phyloP scores from a whole-genome alignment of 2,329 filamentous ascomycete species.

The Teratosphaeria gauchensis region DNA sequence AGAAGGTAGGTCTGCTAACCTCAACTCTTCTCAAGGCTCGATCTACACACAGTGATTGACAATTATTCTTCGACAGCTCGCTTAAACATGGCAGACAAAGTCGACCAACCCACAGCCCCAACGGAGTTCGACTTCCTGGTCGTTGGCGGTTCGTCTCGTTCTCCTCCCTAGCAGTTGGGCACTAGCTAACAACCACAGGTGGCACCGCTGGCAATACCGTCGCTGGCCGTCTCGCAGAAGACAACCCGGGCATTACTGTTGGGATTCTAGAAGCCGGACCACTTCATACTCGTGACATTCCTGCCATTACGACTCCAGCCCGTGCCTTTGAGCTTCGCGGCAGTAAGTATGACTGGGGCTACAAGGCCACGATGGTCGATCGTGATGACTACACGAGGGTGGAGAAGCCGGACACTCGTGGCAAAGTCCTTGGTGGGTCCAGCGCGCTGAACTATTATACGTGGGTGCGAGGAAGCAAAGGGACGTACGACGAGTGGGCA shows the following conservation, averaged over 20 bases:
- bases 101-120: neutral
- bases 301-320: neutral
- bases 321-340: neutral
- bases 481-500: constrained; percentile 28
- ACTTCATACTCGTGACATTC: neutral
- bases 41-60: neutral
- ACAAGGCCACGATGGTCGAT: neutral
- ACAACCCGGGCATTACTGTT: constrained; percentile 12
- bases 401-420: neutral
- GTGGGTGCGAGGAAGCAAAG: constrained; percentile 12
- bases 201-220: constrained; percentile 11
- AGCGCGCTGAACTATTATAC: constrained; percentile 28
- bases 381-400: neutral
- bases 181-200: neutral
- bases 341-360: neutral
- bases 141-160: neutral
- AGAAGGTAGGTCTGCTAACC: neutral
- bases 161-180: neutral
- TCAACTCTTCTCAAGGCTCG: neutral
- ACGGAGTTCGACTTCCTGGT: neutral
- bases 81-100: neutral
- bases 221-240: constrained; percentile 14
- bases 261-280: constrained; percentile 26
- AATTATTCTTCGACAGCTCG: neutral
- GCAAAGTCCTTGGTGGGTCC: constrained; percentile 23